Percentiles rank a stretch among this genome's conserved stretches.
phyloP scores from a whole-genome alignment of 768 basidiomycete species.

The Trametes cingulata region DNA sequence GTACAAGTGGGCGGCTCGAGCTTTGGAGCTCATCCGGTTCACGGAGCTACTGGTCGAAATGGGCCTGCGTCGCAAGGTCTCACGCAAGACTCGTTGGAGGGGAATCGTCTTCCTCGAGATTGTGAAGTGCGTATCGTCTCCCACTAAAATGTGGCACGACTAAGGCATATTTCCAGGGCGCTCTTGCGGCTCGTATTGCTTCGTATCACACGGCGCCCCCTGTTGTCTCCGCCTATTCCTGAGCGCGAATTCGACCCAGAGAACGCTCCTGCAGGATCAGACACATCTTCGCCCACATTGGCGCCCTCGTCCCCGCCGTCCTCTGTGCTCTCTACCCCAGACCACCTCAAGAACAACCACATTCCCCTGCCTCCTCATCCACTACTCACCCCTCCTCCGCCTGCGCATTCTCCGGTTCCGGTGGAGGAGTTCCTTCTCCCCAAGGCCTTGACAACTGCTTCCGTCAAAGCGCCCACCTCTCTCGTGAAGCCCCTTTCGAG shows the following conservation, averaged over 20 bases:
- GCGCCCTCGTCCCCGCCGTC: slow-evolving; percentile 56
- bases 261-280: slow-evolving; percentile 54
- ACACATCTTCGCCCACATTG: slow-evolving; percentile 59
- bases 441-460: slow-evolving; percentile 72
- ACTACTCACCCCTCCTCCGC: slow-evolving; percentile 55
- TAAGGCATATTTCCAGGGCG: slow-evolving; percentile 49
- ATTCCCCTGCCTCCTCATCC: slow-evolving; percentile 64
- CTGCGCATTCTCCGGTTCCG: slow-evolving; percentile 51
- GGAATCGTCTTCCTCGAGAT: slow-evolving; percentile 75
- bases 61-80: slow-evolving; percentile 72
- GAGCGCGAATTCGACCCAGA: slow-evolving; percentile 87
- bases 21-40: slow-evolving; percentile 76
- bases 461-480: slow-evolving; percentile 69
- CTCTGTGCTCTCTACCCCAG: slow-evolving; percentile 65
- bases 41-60: slow-evolving; percentile 89
- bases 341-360: slow-evolving; percentile 81
- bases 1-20: slow-evolving; percentile 80
- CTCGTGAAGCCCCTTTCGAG: slow-evolving; percentile 62
- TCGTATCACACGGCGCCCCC: slow-evolving; percentile 71
- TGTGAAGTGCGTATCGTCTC: slow-evolving; percentile 65
- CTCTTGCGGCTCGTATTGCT: slow-evolving; percentile 73
- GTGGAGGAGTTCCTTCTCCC: slow-evolving; percentile 83
- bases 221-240: slow-evolving; percentile 77
- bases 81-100: slow-evolving; percentile 69
- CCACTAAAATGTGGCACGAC: background rate